phyloP scores from a whole-genome alignment of 129 eudicot genomes.

The Sambucus nigra region DNA sequence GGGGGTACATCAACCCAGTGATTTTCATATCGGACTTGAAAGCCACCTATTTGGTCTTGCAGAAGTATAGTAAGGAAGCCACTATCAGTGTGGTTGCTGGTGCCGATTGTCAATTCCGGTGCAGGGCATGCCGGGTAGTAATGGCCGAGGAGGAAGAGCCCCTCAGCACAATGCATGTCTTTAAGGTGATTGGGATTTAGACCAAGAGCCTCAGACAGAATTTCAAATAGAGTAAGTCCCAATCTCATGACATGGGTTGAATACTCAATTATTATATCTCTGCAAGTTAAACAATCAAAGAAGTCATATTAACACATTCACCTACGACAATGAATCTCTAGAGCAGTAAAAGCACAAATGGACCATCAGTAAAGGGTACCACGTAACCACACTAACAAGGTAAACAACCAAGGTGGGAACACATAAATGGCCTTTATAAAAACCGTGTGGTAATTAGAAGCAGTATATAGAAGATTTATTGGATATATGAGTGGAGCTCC shows the following conservation, averaged over 20 bases:
- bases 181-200: slow-evolving; percentile 17
- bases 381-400: too few relatives aligned
- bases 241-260: slow-evolving; percentile 18
- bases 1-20: slow-evolving; percentile 32
- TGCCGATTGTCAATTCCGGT: slow-evolving; percentile 33
- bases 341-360: too few relatives aligned
- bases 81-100: slow-evolving; percentile 23
- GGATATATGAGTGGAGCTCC: too few relatives aligned
- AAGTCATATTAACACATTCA: too few relatives aligned
- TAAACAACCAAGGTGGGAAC: too few relatives aligned
- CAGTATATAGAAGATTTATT: too few relatives aligned
- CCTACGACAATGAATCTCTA: too few relatives aligned
- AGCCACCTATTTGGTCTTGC: slow-evolving; percentile 33
- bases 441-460: too few relatives aligned
- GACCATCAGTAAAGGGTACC: too few relatives aligned
- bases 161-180: slow-evolving; percentile 14
- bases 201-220: slow-evolving; percentile 27
- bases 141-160: slow-evolving; percentile 6
- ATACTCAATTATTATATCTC: slow-evolving; percentile 23
- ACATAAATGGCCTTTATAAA: too few relatives aligned
- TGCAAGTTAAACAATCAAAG: slow-evolving; percentile 9
- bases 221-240: slow-evolving; percentile 11
- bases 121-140: slow-evolving; percentile 35
- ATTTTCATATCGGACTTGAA: slow-evolving; percentile 23
- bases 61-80: slow-evolving; percentile 32